Percentiles rank a stretch among this genome's conserved stretches.
Conservation (phyloP, 768 basidiomycete species). For the Amanita rimosa region DNA sequence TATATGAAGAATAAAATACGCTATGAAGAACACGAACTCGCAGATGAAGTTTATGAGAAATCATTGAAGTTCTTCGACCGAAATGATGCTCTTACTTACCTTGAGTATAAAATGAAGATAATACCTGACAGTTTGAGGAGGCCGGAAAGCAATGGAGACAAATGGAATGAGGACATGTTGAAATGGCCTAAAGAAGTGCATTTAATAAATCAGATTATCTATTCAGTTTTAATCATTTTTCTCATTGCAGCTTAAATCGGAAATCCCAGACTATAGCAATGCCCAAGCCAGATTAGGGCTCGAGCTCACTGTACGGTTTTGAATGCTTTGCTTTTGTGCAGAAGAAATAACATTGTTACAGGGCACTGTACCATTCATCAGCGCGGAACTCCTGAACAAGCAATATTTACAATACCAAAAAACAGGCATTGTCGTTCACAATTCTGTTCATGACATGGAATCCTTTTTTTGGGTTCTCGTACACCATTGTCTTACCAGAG, state of each 20-base stretch:
- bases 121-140: too few species aligned
- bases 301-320: neutral
- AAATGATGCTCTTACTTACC: too few species aligned
- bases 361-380: neutral
- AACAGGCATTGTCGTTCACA: neutral
- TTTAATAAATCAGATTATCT: too few species aligned
- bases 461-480: conserved; percentile 14
- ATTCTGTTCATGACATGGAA: conserved; percentile 12
- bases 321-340: neutral
- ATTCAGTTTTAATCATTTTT: too few species aligned
- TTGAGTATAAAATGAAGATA: too few species aligned
- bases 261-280: neutral
- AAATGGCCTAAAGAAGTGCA: neutral
- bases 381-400: neutral
- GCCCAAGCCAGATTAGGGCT: too few species aligned
- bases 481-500: conserved; percentile 10
- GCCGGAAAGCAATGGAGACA: too few species aligned
- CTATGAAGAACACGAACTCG: too few species aligned
- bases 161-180: neutral
- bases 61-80: too few species aligned
- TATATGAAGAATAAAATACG: too few species aligned
- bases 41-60: too few species aligned
- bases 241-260: neutral
- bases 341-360: neutral
- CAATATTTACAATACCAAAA: neutral